phyloP scores from a whole-genome alignment of 163 green algal species.

The Prototheca wickerhamii region DNA sequence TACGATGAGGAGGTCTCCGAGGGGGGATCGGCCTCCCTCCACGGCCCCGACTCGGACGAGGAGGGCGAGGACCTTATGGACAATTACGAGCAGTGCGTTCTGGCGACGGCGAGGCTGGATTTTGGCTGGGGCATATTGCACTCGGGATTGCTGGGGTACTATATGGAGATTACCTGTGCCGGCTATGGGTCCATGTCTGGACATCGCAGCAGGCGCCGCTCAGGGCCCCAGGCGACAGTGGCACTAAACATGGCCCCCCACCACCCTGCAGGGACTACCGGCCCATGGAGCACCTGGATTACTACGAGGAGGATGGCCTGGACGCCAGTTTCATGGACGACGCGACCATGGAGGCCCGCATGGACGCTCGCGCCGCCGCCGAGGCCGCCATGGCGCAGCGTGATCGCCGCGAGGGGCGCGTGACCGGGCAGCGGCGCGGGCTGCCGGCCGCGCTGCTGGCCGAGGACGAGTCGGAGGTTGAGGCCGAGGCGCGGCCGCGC shows the following conservation, averaged over 20 bases:
- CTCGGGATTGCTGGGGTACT: no score
- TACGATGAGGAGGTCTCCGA: constrained; percentile 8
- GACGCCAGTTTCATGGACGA: constrained; percentile 60
- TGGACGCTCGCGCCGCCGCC: constrained; percentile 44
- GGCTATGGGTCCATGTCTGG: no score
- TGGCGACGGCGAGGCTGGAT: no score
- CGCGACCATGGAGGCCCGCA: constrained; percentile 47
- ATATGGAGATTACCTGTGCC: no score
- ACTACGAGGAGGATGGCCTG: constrained; percentile 74
- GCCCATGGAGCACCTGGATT: constrained; percentile 69
- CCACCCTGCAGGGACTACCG: constrained; percentile 76
- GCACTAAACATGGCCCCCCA: neutral
- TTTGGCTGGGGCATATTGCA: no score
- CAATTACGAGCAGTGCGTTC: constrained; percentile 36
- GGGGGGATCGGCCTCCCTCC: neutral
- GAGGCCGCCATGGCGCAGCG: constrained; percentile 60
- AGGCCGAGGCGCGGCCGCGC: constrained; percentile 27
- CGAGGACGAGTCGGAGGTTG: constrained; percentile 29
- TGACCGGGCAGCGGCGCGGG: constrained; percentile 16
- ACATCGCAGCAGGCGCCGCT: no score
- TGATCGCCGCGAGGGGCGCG: constrained; percentile 40
- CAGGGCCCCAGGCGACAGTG: no score
- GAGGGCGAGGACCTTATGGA: constrained; percentile 52
- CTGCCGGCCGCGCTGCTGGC: constrained; percentile 53
- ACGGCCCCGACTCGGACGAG: constrained; percentile 27